Evolutionary conservation across 2,329 filamentous ascomycete species (phyloP), one percentile per base, ranked within the genome.

Genomic region (Cyphellophora attinorum): DNA sequence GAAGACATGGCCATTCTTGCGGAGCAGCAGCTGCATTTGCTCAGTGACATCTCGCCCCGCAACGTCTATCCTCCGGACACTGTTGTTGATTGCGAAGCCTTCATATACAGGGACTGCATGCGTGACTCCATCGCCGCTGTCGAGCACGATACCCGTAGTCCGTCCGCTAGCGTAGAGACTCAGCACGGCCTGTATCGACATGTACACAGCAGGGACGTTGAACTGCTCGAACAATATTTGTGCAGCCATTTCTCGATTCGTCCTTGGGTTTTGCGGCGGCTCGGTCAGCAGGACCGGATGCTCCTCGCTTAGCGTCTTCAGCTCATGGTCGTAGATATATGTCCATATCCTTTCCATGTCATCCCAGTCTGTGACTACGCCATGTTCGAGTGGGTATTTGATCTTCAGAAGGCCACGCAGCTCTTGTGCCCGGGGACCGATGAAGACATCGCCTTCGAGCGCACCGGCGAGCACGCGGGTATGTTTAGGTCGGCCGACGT

Each of bases 261-360:
- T 81, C 59, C 88, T 80, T 19, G 91, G 91, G 61, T 98, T 98
- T 47, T 98, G 70, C 27, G 91, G 91, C 32, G 91, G 85, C 62
- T 98, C 91, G 41, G 91, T 98, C 52, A 98, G 72, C 34, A 98
- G 77, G 41, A 98, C 89, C 29, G 91, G 91, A 61, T 98, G 91
- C 80, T 98, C 91, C 72, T 98, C 91, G 61, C 88, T 95, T 56
- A 95, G 71, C 32, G 89, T 94, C 68, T 95, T 96, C 52, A 98
- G 61, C 45, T 93, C 91, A 55, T 95, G 89, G 38, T 84, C 84
- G 59, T 96, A 98, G 34, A 98, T 86, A 55, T 93, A 91, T 53
- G 93, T 84, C 91, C 91, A 98, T 63, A 98, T 98, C 65, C 85
- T 79, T 68, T 98, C 91, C 91, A 98, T 98, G 56, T 98, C 91